These are phyloP conservation scores for Schizopora paradoxa DNA, from an alignment of 1,284 basidiomycete genomes.

Conservation along the genomic window DNA sequence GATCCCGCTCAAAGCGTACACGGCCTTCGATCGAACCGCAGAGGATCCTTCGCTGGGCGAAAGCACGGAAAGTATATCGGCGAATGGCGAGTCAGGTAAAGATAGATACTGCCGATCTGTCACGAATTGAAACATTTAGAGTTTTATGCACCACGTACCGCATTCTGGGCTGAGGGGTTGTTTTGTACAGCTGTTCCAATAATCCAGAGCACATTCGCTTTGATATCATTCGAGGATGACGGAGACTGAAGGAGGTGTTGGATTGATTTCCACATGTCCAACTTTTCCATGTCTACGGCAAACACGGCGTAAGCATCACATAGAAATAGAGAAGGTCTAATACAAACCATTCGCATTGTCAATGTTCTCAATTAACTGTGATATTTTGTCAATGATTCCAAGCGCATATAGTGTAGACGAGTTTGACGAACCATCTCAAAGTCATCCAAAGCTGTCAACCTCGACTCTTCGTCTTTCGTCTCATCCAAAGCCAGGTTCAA, in stretches of 20 bases:
- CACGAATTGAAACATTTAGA: conserved; percentile 1
- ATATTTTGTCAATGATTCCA: conserved; percentile 1
- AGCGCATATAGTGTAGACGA: background rate
- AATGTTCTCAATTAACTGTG: conserved; percentile 83
- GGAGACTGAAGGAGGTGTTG: conserved; percentile 59
- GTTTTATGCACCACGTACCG: conserved; percentile 47
- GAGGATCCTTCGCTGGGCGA: conserved; percentile 43
- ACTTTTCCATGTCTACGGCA: conserved; percentile 66
- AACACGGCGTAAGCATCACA: background rate
- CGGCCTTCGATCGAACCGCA: conserved; percentile 71
- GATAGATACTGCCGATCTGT: conserved; percentile 56
- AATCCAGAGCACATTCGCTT: conserved; percentile 82
- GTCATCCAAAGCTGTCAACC: conserved; percentile 84
- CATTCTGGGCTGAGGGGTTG: conserved; percentile 85
- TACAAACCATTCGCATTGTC: conserved; percentile 89
- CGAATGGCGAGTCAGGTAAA: conserved; percentile 53
- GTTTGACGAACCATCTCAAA: conserved; percentile 81
- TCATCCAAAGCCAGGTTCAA: conserved; percentile 69
- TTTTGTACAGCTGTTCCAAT: conserved; percentile 94
- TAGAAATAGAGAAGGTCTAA: background rate
- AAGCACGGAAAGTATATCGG: conserved; percentile 60
- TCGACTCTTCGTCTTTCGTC: conserved; percentile 53
- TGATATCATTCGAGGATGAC: conserved; percentile 55
- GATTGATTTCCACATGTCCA: conserved; percentile 85
- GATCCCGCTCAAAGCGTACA: conserved; percentile 83